Conservation (phyloP, 2,329 filamentous ascomycete species). For the Periglandula ipomoeae region DNA sequence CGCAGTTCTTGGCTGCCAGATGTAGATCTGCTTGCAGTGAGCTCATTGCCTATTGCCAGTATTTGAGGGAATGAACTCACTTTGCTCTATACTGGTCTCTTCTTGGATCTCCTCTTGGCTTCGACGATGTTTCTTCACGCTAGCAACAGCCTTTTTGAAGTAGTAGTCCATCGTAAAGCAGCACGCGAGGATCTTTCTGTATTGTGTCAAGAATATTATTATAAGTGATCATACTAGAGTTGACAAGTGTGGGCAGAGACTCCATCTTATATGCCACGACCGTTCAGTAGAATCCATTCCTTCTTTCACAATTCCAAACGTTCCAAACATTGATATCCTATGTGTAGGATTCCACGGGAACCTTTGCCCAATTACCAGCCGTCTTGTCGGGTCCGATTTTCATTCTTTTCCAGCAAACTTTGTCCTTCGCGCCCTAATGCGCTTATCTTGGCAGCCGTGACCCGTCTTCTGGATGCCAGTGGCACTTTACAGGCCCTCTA, state of each 20-base stretch:
- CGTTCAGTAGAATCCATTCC: background rate
- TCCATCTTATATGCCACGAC: background rate
- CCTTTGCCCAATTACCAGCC: background rate
- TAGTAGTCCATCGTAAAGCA: constrained; percentile 4
- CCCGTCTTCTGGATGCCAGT: background rate
- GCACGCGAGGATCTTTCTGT: too few species aligned
- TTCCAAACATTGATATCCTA: background rate
- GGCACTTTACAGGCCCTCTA: too few species aligned
- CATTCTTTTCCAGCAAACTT: background rate
- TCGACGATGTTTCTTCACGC: constrained; percentile 3
- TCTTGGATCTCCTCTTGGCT: constrained; percentile 1
- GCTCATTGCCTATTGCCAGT: too few species aligned
- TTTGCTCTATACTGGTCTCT: background rate
- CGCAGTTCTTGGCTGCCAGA: constrained; percentile 4
- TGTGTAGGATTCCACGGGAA: background rate
- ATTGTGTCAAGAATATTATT: background rate
- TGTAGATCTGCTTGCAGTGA: background rate
- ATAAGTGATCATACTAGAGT: too few species aligned
- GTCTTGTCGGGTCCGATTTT: background rate
- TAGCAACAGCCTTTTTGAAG: constrained; percentile 3
- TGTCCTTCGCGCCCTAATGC: background rate
- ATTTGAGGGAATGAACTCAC: background rate
- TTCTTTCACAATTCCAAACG: background rate
- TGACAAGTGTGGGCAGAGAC: too few species aligned
- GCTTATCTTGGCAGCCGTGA: background rate